phyloP scores from a whole-genome alignment of 2,329 filamentous ascomycete species.

The Orbilia quercus region DNA sequence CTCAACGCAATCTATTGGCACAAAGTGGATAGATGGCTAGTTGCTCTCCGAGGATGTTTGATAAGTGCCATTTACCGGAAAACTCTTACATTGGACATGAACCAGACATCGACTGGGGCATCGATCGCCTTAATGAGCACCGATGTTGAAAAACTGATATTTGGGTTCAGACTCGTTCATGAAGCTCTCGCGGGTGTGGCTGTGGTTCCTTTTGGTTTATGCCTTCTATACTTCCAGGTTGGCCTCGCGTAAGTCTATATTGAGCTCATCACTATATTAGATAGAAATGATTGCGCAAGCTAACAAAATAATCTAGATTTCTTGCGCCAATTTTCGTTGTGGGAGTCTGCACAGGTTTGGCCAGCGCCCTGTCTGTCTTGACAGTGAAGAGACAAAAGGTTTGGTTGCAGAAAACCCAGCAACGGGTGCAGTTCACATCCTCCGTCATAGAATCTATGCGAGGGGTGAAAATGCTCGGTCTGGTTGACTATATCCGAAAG shows the following conservation, averaged over 20 bases:
- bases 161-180: conserved; percentile 63
- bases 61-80: conserved; percentile 62
- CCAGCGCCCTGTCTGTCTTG: conserved; percentile 7
- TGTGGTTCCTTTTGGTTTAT: conserved; percentile 61
- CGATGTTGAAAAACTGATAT: conserved; percentile 65
- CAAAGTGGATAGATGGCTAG: conserved; percentile 57
- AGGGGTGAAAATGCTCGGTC: conserved; percentile 28
- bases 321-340: conserved; percentile 10
- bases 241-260: conserved; percentile 60
- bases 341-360: conserved; percentile 10
- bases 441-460: conserved; percentile 35
- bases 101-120: conserved; percentile 63
- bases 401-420: conserved; percentile 26
- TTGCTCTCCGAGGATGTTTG: conserved; percentile 62
- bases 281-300: conserved; percentile 28
- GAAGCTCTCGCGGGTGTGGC: conserved; percentile 63
- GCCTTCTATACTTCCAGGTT: conserved; percentile 61
- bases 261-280: conserved; percentile 56
- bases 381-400: conserved; percentile 12
- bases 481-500: background rate
- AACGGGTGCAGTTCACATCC: conserved; percentile 34
- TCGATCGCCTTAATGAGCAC: conserved; percentile 67
- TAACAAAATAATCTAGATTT: background rate
- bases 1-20: conserved; percentile 58
- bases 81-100: conserved; percentile 61